Evolutionary conservation across 1,284 basidiomycete species (phyloP).

Genomic region (Inonotus hispidus): DNA sequence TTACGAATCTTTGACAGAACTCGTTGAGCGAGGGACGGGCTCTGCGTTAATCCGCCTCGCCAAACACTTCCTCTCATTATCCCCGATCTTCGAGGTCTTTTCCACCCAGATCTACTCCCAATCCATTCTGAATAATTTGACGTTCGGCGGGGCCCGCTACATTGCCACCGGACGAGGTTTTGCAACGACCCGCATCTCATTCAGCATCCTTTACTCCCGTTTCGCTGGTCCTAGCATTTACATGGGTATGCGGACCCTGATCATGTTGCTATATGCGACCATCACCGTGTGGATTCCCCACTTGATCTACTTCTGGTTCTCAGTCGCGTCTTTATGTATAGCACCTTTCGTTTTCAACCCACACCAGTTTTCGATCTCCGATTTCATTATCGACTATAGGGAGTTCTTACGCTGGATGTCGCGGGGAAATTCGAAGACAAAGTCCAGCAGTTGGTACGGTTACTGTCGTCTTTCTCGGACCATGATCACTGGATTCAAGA

Average conservation of each 20-base stretch:
- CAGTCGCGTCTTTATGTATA: constrained; percentile 84
- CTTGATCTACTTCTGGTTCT: constrained; percentile 97
- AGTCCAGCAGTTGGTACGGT: constrained; percentile 97
- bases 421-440: constrained; percentile 89
- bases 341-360: constrained; percentile 98
- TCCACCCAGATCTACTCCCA: constrained; percentile 97
- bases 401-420: constrained; percentile 99
- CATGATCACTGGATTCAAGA: constrained; percentile 97
- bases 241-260: constrained; percentile 89
- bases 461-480: constrained; percentile 94
- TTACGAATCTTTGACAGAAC: constrained; percentile 45
- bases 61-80: constrained; percentile 93
- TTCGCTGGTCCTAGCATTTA: constrained; percentile 98
- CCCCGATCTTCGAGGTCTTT: constrained; percentile 96
- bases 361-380: constrained; percentile 92
- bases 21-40: constrained; percentile 90
- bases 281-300: constrained; percentile 90
- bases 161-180: constrained; percentile 97
- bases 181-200: constrained; percentile 90
- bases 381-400: constrained; percentile 97
- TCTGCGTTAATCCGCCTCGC: constrained; percentile 89
- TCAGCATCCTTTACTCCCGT: constrained; percentile 92
- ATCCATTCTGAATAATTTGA: constrained; percentile 90
- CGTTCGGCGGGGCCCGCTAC: constrained; percentile 93
- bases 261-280: constrained; percentile 85